Base-by-base conservation (phyloP, 177 flowering plant genomes). In the Telopea speciosissima region DNA sequence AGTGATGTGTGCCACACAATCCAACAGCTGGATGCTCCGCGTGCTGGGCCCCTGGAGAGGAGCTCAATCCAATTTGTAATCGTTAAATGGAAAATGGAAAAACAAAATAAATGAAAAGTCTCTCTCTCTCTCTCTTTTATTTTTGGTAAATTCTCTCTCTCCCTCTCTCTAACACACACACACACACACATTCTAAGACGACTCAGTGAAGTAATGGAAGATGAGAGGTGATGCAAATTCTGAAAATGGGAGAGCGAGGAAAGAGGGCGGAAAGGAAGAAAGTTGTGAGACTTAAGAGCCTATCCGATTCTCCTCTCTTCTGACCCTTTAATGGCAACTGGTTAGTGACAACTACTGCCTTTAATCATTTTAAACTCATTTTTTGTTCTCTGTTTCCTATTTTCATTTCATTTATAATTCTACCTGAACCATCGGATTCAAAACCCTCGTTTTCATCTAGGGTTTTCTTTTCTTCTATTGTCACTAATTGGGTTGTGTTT, bases 161-260 rank as follows among this genome's bases (percentile, higher is more conserved):
- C 31, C 6, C 40, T 36, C 40, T 36, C 40, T 36, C 40, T 3
- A 5, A 36, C 40, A 36, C 40, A 36, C 9, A 36, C 40, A 2
- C 9, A 36, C 40, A 33, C 40, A 26, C 6, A 5, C 40, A 59
- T 69, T 69, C 65, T 62, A 22, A 23, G 64, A 40, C 65, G 56
- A 69, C 72, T 36, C 21, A 12, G 26, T 36, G 40, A 61, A 69
- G 72, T 65, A 61, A 69, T 9, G n/a, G 33, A 59, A 52, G 65
- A 59, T 63, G 65, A 24, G n/a, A 61, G 72, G 65, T 69, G 72
- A 40, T 58, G 65, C 65, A 4, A 69, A 31, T 69, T 69, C 56
- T 60, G 33, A 36, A 69, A 31, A 62, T 42, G 23, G 5, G 59
- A 23, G 23, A 24, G 21, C 21, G 16, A 65, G 25, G 33, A 40